These are phyloP conservation scores for Earliella scabrosa DNA, from an alignment of 1,284 basidiomycete genomes.

Conservation along the genomic window DNA sequence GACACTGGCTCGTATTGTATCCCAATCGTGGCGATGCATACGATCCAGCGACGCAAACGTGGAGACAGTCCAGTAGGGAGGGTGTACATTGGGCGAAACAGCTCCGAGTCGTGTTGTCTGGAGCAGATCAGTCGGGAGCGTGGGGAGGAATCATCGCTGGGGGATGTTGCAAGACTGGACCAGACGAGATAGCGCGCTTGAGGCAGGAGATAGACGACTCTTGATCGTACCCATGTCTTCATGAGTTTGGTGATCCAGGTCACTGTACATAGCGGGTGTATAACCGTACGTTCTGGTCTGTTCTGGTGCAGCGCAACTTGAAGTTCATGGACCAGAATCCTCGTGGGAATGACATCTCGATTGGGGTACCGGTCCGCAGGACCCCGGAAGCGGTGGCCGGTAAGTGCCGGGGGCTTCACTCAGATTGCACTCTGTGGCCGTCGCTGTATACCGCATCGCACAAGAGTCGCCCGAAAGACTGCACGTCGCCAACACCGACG, in stretches of 20 bases:
- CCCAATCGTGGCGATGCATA: constrained; percentile 73
- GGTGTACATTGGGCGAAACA: constrained; percentile 47
- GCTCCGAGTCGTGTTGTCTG: constrained; percentile 37
- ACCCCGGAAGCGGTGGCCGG: constrained; percentile 19
- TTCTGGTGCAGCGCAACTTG: no score
- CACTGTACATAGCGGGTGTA: no score
- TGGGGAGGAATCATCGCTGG: constrained; percentile 69
- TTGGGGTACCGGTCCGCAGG: neutral
- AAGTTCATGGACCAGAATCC: no score
- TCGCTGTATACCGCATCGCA: constrained; percentile 30
- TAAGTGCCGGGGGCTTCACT: constrained; percentile 23
- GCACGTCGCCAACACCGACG: constrained; percentile 40
- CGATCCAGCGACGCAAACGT: constrained; percentile 51
- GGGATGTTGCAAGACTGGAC: constrained; percentile 85
- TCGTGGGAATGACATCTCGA: no score
- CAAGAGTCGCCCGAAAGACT: constrained; percentile 36
- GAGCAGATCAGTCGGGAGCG: constrained; percentile 17
- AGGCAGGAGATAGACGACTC: neutral
- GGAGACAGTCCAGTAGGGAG: constrained; percentile 33
- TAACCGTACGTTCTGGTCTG: no score
- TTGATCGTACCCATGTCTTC: no score
- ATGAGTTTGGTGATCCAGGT: no score
- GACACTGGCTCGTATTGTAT: constrained; percentile 69
- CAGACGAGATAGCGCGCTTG: constrained; percentile 51
- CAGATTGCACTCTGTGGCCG: constrained; percentile 20